These are phyloP conservation scores for Striga hermonthica DNA, from an alignment of 305 asterid genomes.

Conservation along the genomic window DNA sequence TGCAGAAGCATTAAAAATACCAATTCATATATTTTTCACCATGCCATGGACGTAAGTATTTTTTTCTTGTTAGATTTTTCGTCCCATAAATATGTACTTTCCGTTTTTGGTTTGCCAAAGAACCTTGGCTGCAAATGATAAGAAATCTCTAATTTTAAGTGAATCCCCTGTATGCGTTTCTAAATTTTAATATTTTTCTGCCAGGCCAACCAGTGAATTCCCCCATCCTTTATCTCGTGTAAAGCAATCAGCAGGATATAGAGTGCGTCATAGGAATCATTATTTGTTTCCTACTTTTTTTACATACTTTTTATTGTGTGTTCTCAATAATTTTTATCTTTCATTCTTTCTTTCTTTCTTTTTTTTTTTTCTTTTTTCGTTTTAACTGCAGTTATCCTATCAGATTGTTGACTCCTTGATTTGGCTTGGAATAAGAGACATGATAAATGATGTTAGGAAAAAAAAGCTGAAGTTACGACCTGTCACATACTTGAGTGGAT, in stretches of 20 bases:
- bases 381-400: conserved; percentile 78
- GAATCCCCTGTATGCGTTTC: conserved; percentile 11
- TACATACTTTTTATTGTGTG: no score
- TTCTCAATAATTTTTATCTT: background rate
- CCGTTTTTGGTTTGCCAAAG: conserved; percentile 21
- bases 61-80: conserved; percentile 21
- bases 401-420: conserved; percentile 80
- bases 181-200: conserved; percentile 27
- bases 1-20: conserved; percentile 58
- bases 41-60: conserved; percentile 69
- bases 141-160: conserved; percentile 11
- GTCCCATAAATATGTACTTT: conserved; percentile 10
- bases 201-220: conserved; percentile 45
- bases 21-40: conserved; percentile 62
- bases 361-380: conserved; percentile 22
- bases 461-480: conserved; percentile 71
- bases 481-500: conserved; percentile 73
- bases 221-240: conserved; percentile 88
- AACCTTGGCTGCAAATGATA: conserved; percentile 5
- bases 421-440: conserved; percentile 85
- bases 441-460: conserved; percentile 76
- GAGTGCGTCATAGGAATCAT: conserved; percentile 44
- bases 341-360: background rate
- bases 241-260: conserved; percentile 76
- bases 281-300: no score